Percentiles rank a stretch among this genome's conserved stretches.
Conservation (phyloP, 2,329 filamentous ascomycete species). For the Capronia americana region DNA sequence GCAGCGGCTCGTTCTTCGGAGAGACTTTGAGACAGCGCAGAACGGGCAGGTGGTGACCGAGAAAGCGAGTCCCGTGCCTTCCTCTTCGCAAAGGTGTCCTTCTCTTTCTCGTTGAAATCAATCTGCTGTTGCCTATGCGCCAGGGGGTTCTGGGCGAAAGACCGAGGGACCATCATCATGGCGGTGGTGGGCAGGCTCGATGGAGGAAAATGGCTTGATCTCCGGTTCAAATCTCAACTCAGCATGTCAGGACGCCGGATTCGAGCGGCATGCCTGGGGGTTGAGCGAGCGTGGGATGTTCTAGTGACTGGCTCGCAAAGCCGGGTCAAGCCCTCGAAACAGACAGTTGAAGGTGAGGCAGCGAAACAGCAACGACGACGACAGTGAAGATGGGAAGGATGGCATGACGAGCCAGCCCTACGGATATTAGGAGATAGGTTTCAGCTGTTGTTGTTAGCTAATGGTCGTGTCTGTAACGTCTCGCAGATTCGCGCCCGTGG, state of each 20-base stretch:
- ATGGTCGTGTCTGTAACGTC: neutral
- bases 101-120: slow-evolving; percentile 32
- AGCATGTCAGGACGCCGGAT: slow-evolving; percentile 1
- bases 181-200: neutral
- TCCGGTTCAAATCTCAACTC: slow-evolving; percentile 5
- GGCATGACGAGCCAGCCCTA: slow-evolving; percentile 23
- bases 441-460: slow-evolving; percentile 11
- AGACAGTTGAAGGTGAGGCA: neutral
- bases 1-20: slow-evolving; percentile 20
- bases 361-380: neutral
- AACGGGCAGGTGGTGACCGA: slow-evolving; percentile 21
- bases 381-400: slow-evolving; percentile 15
- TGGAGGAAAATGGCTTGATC: neutral
- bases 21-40: slow-evolving; percentile 29
- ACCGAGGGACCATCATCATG: slow-evolving; percentile 51
- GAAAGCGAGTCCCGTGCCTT: slow-evolving; percentile 7
- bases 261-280: slow-evolving; percentile 19
- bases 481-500: neutral
- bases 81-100: slow-evolving; percentile 24
- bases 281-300: slow-evolving; percentile 3
- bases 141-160: slow-evolving; percentile 48
- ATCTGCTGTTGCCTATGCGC: slow-evolving; percentile 38
- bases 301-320: neutral
- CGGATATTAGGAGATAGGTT: slow-evolving; percentile 10
- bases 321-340: neutral